Percentiles rank a stretch among this genome's conserved stretches.
These are phyloP conservation scores for Cyclotella cryptica DNA, from an alignment of 108 stramenopile species.

Conservation along the genomic window DNA sequence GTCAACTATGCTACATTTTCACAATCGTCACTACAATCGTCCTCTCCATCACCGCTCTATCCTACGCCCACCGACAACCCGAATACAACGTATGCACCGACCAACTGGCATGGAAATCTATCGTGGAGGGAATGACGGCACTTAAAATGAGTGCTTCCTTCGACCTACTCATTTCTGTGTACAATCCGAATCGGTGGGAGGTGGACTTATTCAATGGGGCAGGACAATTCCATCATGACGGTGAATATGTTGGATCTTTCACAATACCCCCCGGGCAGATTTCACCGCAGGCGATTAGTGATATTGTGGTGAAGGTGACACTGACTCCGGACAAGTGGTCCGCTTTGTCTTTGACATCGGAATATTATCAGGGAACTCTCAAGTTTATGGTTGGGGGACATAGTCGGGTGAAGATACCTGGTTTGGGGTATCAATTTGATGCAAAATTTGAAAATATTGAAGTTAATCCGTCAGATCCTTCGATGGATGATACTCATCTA, in stretches of 20 bases:
- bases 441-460: slow-evolving; percentile 58
- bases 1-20: slow-evolving; percentile 54
- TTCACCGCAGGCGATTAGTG: slow-evolving; percentile 74
- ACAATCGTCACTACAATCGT: slow-evolving; percentile 48
- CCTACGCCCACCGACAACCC: slow-evolving; percentile 74
- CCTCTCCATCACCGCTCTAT: slow-evolving; percentile 52
- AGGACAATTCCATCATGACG: slow-evolving; percentile 77
- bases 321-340: slow-evolving; percentile 78
- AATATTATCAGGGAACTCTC: slow-evolving; percentile 76
- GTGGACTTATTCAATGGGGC: slow-evolving; percentile 68
- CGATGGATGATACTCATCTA: slow-evolving; percentile 68
- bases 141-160: slow-evolving; percentile 79
- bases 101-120: slow-evolving; percentile 77
- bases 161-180: slow-evolving; percentile 80
- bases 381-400: slow-evolving; percentile 55
- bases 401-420: slow-evolving; percentile 52
- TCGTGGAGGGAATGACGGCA: slow-evolving; percentile 75
- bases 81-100: slow-evolving; percentile 89
- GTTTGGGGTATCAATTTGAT: slow-evolving; percentile 59
- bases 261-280: slow-evolving; percentile 68
- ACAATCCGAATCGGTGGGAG: slow-evolving; percentile 83
- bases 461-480: slow-evolving; percentile 70
- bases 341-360: slow-evolving; percentile 70
- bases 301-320: slow-evolving; percentile 77
- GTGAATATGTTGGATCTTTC: slow-evolving; percentile 74